Evolutionary conservation across 2,329 filamentous ascomycete species (phyloP), one percentile per base, ranked within the genome.

Genomic region (Calonectria crousiana): DNA sequence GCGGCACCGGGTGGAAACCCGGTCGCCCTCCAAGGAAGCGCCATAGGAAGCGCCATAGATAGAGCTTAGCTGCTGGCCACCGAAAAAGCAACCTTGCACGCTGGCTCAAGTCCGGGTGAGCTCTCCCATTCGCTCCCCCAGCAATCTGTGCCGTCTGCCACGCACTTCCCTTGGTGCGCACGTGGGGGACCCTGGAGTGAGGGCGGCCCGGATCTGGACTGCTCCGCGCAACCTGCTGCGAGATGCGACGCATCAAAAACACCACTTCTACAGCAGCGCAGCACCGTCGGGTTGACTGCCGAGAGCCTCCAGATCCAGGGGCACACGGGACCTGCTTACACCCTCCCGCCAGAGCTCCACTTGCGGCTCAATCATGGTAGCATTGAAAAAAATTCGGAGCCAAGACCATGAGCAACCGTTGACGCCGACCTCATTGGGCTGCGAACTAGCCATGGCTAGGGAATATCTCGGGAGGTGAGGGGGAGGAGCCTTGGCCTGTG

Each of bases 391-490:
- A 68, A 56, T 66, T 71, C 71, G 71, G 72, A 67, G 67, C 74
- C 70, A 74, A 71, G 70, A 38, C 69, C 28, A 67, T 51, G 52
- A 65, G 41, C 62, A 72, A 67, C 49, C 44, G 67, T 62, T 41
- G 62, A 56, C 44, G 49, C 53, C 67, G 56, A 56, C 71, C 75
- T 72, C 69, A 79, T 80, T 78, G 75, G 77, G 69, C 51, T 69
- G 41, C 34, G 58, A 62, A 67, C 76, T 73, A 73, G 72, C 76
- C 56, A 72, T 72, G 75, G 65, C 72, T 75, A 79, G 75, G 79
- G 75, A 77, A 78, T 79, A 79, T 81, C 74, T 78, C 78, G 79
- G 78, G 72, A 77, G 67, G 72, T 58, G 56, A 65, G 69, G 23
- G 23, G 51, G 64, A 49, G 49, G 67, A 74, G 51, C 20, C 36